phyloP scores from a whole-genome alignment of 2,329 filamentous ascomycete genomes.

The Diaporthe humulicola region DNA sequence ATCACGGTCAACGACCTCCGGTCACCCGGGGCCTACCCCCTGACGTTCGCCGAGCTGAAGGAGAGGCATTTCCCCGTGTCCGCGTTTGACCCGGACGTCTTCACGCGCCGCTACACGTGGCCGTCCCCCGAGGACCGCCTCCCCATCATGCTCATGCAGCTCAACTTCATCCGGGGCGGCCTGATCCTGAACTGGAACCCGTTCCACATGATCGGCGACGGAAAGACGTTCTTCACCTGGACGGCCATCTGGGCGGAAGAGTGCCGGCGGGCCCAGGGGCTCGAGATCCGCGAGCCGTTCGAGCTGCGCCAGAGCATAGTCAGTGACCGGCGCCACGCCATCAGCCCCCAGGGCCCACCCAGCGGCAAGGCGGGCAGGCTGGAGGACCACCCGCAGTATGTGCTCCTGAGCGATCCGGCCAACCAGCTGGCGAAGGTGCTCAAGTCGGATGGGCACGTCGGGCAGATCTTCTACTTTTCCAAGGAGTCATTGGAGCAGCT shows the following conservation, averaged over 20 bases:
- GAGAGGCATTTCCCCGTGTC: constrained; percentile 45
- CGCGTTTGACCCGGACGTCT: constrained; percentile 43
- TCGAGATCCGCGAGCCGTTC: constrained; percentile 43
- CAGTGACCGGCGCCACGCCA: constrained; percentile 46
- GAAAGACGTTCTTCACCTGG: constrained; percentile 49
- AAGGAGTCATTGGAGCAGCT: constrained; percentile 46
- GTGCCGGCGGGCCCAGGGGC: constrained; percentile 48
- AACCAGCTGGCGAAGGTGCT: constrained; percentile 49
- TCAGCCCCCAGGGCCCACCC: constrained; percentile 45
- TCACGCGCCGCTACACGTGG: constrained; percentile 47
- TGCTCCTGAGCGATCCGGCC: constrained; percentile 48
- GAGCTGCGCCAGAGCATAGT: constrained; percentile 47
- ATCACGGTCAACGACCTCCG: constrained; percentile 47
- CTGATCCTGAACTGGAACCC: constrained; percentile 46
- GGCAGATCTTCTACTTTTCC: constrained; percentile 51
- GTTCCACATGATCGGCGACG: constrained; percentile 53
- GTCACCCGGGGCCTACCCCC: constrained; percentile 42
- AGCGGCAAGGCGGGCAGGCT: constrained; percentile 46
- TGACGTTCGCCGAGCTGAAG: constrained; percentile 46
- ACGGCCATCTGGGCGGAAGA: constrained; percentile 53
- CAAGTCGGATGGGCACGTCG: constrained; percentile 47
- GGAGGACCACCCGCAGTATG: constrained; percentile 50
- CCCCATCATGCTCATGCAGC: constrained; percentile 43
- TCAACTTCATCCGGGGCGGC: constrained; percentile 49
- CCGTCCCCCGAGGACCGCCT: constrained; percentile 43